These are phyloP conservation scores for Pseudoturritis turrita DNA, from an alignment of 345 rosid species.

Conservation along the genomic window DNA sequence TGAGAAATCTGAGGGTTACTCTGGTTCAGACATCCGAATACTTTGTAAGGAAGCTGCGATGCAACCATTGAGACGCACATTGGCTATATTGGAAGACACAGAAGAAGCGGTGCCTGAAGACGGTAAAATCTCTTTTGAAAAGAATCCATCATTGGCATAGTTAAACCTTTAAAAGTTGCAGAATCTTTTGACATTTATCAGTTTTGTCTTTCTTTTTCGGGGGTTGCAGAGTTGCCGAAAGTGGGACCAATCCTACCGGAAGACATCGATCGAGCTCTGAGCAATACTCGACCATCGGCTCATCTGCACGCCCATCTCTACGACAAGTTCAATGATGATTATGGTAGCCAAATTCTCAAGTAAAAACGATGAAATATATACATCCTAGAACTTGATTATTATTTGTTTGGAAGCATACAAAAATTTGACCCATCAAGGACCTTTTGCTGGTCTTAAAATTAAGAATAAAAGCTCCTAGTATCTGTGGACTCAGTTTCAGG, in stretches of 20 bases:
- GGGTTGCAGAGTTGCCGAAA: slow-evolving; percentile 65
- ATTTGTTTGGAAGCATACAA: background rate
- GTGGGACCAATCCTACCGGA: slow-evolving; percentile 64
- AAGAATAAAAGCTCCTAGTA: background rate
- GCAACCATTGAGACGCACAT: slow-evolving; percentile 86
- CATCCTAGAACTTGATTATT: background rate
- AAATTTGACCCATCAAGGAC: background rate
- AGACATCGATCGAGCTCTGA: slow-evolving; percentile 74
- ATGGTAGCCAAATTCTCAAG: slow-evolving; percentile 82
- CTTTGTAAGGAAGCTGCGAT: slow-evolving; percentile 94
- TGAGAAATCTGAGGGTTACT: slow-evolving; percentile 73
- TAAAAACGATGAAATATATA: slow-evolving; percentile 22
- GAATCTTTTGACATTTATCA: background rate
- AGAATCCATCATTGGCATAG: background rate
- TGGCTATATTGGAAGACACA: slow-evolving; percentile 58
- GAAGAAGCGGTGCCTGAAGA: slow-evolving; percentile 68
- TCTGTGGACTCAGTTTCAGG: background rate
- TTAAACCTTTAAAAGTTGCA: background rate
- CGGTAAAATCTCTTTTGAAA: slow-evolving; percentile 41
- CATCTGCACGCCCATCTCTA: slow-evolving; percentile 85
- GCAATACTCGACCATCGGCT: slow-evolving; percentile 91
- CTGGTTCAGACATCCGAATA: slow-evolving; percentile 90
- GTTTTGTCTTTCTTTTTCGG: background rate
- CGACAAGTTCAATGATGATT: slow-evolving; percentile 81
- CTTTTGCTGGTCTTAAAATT: background rate